Conservation (phyloP, 2,329 filamentous ascomycete species). For the Trichophyton mentagrophytes region DNA sequence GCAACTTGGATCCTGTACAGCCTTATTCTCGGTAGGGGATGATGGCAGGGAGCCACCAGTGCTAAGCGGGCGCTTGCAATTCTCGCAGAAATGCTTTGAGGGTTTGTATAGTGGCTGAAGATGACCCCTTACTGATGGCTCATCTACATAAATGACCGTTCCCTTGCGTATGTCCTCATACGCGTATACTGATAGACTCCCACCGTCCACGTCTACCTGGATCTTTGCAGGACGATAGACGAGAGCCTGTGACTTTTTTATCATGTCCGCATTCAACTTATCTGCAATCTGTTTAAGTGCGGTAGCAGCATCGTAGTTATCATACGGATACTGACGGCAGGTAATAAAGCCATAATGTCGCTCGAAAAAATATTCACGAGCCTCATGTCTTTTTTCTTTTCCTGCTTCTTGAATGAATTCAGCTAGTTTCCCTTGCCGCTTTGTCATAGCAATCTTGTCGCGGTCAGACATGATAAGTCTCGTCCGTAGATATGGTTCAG, state of each 20-base stretch:
- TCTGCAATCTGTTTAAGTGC: constrained; percentile 9
- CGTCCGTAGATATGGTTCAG: constrained; percentile 14
- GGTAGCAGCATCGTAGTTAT: constrained; percentile 14
- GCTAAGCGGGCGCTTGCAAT: constrained; percentile 16
- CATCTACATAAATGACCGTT: constrained; percentile 22
- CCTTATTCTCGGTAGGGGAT: neutral
- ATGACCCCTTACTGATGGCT: constrained; percentile 26
- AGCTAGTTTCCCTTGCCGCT: constrained; percentile 11
- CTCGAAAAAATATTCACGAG: constrained; percentile 19
- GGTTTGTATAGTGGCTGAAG: constrained; percentile 14
- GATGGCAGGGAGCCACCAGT: neutral
- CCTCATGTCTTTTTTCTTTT: constrained; percentile 3
- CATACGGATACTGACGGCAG: constrained; percentile 20
- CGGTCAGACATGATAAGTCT: constrained; percentile 14
- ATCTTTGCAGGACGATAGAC: constrained; percentile 8
- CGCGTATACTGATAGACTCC: constrained; percentile 20
- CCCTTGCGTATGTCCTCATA: constrained; percentile 16
- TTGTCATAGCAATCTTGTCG: constrained; percentile 16
- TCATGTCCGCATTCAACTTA: constrained; percentile 17
- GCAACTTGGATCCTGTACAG: neutral
- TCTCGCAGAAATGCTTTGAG: constrained; percentile 18
- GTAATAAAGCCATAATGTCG: constrained; percentile 15
- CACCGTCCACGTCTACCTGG: constrained; percentile 2
- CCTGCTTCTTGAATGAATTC: constrained; percentile 4
- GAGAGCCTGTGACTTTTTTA: constrained; percentile 14